These are phyloP conservation scores for Pterocarpus santalinus DNA, from an alignment of 306 rosid species.

Conservation along the genomic window DNA sequence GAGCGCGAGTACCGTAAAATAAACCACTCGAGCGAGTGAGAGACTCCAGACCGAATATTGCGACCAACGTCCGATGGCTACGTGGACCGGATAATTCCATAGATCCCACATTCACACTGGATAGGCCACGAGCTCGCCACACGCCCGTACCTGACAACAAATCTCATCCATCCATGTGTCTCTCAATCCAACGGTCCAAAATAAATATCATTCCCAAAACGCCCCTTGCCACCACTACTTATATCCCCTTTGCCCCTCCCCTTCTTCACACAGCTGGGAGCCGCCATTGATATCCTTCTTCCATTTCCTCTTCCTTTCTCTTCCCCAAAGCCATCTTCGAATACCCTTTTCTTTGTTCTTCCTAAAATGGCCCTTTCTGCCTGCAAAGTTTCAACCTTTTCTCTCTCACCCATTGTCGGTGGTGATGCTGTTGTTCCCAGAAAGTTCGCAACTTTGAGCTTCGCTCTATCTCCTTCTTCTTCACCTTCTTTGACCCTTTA, in stretches of 20 bases:
- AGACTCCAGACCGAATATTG: not conserved
- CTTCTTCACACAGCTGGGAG: not conserved
- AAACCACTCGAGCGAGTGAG: constrained; percentile 22
- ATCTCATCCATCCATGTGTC: constrained; percentile 38
- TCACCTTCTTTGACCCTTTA: not conserved
- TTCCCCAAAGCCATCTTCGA: not conserved
- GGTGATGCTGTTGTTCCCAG: constrained; percentile 1
- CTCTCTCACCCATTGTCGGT: constrained; percentile 43
- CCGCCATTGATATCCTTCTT: constrained; percentile 16
- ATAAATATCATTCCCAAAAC: not conserved
- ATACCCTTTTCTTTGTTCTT: constrained; percentile 16
- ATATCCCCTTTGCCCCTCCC: constrained; percentile 43
- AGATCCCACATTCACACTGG: constrained; percentile 30
- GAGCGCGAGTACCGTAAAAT: not conserved
- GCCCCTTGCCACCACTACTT: constrained; percentile 34
- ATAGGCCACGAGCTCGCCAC: constrained; percentile 68
- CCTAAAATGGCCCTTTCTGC: constrained; percentile 57
- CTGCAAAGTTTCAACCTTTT: constrained; percentile 44
- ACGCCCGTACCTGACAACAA: constrained; percentile 48
- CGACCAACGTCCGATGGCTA: not conserved
- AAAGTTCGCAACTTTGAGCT: constrained; percentile 18
- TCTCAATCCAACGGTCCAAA: constrained; percentile 47
- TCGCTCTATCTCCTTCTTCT: not conserved
- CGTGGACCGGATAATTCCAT: constrained; percentile 47
- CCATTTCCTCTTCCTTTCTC: constrained; percentile 10